phyloP scores from a whole-genome alignment of 805 yeast species.

The Dipodascopsis tothii region DNA sequence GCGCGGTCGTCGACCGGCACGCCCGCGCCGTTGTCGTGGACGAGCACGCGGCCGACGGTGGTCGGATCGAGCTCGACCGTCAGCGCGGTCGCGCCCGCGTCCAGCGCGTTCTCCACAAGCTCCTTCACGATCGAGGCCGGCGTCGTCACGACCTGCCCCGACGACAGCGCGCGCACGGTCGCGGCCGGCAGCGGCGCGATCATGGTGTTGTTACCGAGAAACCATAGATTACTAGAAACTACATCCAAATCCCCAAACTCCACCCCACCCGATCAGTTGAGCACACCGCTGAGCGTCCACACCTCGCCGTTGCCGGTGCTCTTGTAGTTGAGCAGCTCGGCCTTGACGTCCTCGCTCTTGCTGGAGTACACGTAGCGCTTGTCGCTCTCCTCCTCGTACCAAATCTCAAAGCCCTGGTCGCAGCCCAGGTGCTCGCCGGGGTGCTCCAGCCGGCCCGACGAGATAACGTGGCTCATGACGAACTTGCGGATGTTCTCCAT shows the following conservation, averaged over 20 bases:
- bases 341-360: conserved; percentile 10
- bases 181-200: conserved; percentile 9
- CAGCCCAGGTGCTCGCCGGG: conserved; percentile 11
- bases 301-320: conserved; percentile 29
- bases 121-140: conserved; percentile 20
- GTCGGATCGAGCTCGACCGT: conserved; percentile 17
- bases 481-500: conserved; percentile 49
- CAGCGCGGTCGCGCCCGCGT: conserved; percentile 22
- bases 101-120: conserved; percentile 24
- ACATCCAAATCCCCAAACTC: not conserved
- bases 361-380: conserved; percentile 12
- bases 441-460: conserved; percentile 18
- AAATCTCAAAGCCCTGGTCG: conserved; percentile 14
- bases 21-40: conserved; percentile 73
- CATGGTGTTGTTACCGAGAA: conserved; percentile 1
- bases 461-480: conserved; percentile 55
- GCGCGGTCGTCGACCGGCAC: conserved; percentile 56
- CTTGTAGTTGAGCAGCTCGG: conserved; percentile 20
- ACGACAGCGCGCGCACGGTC: conserved; percentile 15
- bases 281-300: conserved; percentile 24
- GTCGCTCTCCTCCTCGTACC: conserved; percentile 16
- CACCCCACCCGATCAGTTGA: conserved; percentile 2
- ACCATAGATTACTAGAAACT: too few species aligned
- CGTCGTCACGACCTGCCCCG: conserved; percentile 13
- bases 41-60: conserved; percentile 24